phyloP scores from a whole-genome alignment of 2,329 filamentous ascomycete species.

The Fusarium pseudonygamai region DNA sequence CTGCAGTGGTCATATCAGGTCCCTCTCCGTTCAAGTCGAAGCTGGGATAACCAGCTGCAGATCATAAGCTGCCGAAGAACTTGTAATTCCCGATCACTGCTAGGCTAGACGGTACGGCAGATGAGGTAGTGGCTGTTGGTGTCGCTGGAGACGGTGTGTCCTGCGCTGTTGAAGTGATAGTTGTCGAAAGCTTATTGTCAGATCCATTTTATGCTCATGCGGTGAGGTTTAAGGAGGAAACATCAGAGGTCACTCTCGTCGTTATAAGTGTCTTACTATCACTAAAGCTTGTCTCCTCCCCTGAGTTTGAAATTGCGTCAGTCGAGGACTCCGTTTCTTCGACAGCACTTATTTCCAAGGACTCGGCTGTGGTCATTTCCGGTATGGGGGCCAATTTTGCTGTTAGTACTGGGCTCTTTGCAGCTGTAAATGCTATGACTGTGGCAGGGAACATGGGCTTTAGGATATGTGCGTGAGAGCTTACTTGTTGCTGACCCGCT shows the following conservation, averaged over 20 bases:
- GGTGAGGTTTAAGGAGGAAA: neutral
- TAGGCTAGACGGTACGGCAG: constrained; percentile 1
- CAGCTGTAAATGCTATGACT: neutral
- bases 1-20: neutral
- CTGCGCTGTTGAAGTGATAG: neutral
- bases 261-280: neutral
- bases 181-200: neutral
- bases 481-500: neutral
- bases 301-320: neutral
- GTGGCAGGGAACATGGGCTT: neutral
- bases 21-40: neutral
- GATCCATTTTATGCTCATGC: neutral
- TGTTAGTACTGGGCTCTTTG: neutral
- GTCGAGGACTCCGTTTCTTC: neutral
- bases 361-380: neutral
- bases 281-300: neutral
- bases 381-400: neutral
- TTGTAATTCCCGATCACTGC: constrained; percentile 4
- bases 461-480: neutral
- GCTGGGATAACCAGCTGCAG: neutral
- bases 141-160: neutral
- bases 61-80: neutral
- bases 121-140: neutral
- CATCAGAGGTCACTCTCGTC: neutral
- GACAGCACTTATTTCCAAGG: neutral